These are phyloP conservation scores for Lichtheimia ramosa DNA, from an alignment of 371 early-diverging fungal genomes.

Conservation along the genomic window DNA sequence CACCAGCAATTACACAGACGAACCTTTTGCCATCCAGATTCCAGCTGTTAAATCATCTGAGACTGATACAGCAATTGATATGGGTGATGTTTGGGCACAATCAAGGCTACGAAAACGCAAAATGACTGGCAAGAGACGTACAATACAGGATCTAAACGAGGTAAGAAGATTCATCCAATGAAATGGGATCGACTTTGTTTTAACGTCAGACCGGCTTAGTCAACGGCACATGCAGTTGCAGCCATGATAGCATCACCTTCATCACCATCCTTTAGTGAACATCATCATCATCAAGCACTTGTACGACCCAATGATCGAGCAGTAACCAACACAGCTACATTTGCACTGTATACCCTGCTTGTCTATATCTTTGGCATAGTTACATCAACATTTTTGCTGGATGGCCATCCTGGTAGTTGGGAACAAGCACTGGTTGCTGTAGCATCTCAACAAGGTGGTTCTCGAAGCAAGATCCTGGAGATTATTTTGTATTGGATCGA, in stretches of 20 bases:
- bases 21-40: slow-evolving; percentile 4
- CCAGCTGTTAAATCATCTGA: background rate
- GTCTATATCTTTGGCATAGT: slow-evolving; percentile 60
- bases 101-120: slow-evolving; percentile 33
- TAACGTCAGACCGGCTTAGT: slow-evolving; percentile 4
- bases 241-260: background rate
- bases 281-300: slow-evolving; percentile 4
- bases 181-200: background rate
- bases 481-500: slow-evolving; percentile 50
- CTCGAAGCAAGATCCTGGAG: slow-evolving; percentile 44
- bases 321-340: slow-evolving; percentile 52
- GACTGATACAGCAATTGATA: slow-evolving; percentile 19
- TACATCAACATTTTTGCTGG: slow-evolving; percentile 53
- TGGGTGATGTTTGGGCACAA: slow-evolving; percentile 36
- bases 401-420: slow-evolving; percentile 29
- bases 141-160: slow-evolving; percentile 35
- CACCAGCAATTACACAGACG: background rate
- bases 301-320: slow-evolving; percentile 33
- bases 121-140: slow-evolving; percentile 28
- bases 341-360: slow-evolving; percentile 53
- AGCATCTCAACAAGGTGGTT: slow-evolving; percentile 29
- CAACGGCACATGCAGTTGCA: slow-evolving; percentile 6
- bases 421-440: slow-evolving; percentile 42
- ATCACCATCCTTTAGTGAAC: background rate
- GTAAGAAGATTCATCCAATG: slow-evolving; percentile 14